A percentile compares a stretch with the other conserved stretches of the same genome.
Conservation (phyloP, 495 filamentous ascomycete genomes). For the Alectoria sarmentosa region DNA sequence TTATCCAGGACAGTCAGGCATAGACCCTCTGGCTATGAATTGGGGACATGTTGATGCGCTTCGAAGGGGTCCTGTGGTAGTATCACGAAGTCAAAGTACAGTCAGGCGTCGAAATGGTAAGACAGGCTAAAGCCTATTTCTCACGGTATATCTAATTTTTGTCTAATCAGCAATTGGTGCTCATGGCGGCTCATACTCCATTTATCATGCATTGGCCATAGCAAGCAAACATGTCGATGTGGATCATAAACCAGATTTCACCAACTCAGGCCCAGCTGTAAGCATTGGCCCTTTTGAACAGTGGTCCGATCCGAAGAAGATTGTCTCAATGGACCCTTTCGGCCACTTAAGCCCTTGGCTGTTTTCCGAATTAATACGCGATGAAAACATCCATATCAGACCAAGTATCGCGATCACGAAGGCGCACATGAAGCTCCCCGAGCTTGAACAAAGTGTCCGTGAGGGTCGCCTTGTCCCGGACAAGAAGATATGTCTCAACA, state of each 20-base stretch:
- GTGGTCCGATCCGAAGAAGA: constrained; percentile 99
- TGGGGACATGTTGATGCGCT: constrained; percentile 78
- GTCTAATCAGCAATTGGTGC: constrained; percentile 53
- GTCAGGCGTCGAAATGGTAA: constrained; percentile 81
- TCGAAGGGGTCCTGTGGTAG: constrained; percentile 81
- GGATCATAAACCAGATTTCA: constrained; percentile 87
- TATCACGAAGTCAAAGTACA: constrained; percentile 66
- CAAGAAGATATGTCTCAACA: constrained; percentile 84
- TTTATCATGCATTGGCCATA: constrained; percentile 91
- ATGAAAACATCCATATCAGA: constrained; percentile 74
- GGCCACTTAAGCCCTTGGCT: constrained; percentile 85
- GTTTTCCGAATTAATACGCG: constrained; percentile 59
- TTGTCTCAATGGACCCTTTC: constrained; percentile 94
- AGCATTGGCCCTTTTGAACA: constrained; percentile 81
- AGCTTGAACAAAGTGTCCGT: constrained; percentile 81
- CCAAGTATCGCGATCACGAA: constrained; percentile 93
- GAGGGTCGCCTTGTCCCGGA: constrained; percentile 75
- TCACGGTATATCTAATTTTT: constrained; percentile 19
- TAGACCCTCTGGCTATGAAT: constrained; percentile 79
- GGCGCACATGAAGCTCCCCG: constrained; percentile 94
- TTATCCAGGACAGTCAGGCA: constrained; percentile 89
- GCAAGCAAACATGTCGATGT: constrained; percentile 80
- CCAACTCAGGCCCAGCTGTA: constrained; percentile 86
- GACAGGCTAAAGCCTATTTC: constrained; percentile 22
- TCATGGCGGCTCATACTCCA: constrained; percentile 94